phyloP scores from a whole-genome alignment of 2,329 filamentous ascomycete species.

The Neofusicoccum umdonicola region DNA sequence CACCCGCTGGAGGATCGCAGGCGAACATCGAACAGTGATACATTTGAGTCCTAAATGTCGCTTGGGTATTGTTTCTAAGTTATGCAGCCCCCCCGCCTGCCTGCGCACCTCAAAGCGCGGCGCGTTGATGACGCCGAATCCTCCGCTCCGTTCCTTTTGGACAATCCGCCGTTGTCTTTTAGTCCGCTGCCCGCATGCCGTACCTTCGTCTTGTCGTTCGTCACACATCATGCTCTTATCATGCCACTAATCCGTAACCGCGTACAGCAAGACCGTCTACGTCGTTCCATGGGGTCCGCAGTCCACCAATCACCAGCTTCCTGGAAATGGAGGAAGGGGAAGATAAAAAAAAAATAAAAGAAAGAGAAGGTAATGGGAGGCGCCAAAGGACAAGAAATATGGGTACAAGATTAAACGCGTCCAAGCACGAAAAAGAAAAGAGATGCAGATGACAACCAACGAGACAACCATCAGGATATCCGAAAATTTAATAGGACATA shows the following conservation, averaged over 20 bases:
- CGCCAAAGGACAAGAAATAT: constrained; percentile 2
- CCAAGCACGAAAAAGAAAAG: not conserved
- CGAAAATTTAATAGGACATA: constrained; percentile 1
- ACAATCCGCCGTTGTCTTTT: not conserved
- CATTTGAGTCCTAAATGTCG: constrained; percentile 8
- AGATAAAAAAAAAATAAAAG: not conserved
- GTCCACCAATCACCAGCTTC: not conserved
- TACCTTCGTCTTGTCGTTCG: not conserved
- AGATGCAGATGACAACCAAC: not conserved
- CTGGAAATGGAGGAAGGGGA: not conserved
- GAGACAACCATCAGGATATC: constrained; percentile 8
- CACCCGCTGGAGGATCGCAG: not conserved
- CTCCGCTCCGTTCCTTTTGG: not conserved
- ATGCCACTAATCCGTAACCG: constrained; percentile 2
- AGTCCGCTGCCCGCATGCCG: not conserved
- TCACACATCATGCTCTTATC: not conserved
- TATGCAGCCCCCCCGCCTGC: not conserved
- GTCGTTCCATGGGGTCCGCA: not conserved
- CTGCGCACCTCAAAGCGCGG: not conserved
- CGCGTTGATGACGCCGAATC: not conserved
- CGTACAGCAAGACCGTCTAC: constrained; percentile 14
- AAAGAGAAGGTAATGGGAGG: not conserved
- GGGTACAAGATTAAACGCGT: constrained; percentile 13
- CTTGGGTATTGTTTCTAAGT: constrained; percentile 13
- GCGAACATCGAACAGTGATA: constrained; percentile 9